A percentile compares a stretch with the other conserved stretches of the same genome.
These are phyloP conservation scores for Geum urbanum DNA, from an alignment of 306 rosid species.

Conservation along the genomic window DNA sequence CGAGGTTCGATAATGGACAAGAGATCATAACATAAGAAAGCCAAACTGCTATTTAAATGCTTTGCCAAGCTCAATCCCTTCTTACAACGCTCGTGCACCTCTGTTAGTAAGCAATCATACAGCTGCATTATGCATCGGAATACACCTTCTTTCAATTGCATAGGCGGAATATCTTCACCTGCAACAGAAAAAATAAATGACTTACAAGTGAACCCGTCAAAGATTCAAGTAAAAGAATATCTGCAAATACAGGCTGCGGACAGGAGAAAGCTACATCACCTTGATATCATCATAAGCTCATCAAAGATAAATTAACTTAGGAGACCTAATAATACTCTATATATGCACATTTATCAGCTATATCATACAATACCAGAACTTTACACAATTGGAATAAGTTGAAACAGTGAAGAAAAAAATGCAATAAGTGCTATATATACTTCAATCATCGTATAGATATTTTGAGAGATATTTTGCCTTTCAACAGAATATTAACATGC, in stretches of 20 bases:
- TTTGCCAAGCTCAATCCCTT: constrained; percentile 94
- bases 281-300: neutral
- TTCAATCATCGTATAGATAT: neutral
- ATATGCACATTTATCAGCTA: neutral
- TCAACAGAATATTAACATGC: neutral
- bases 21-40: constrained; percentile 96
- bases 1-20: constrained; percentile 94
- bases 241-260: neutral
- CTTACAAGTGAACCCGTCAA: constrained; percentile 9
- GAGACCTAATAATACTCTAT: neutral
- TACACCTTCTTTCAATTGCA: constrained; percentile 97
- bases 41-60: constrained; percentile 94
- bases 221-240: neutral
- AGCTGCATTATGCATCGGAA: constrained; percentile 96
- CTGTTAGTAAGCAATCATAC: constrained; percentile 97
- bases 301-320: neutral
- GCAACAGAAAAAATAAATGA: constrained; percentile 26
- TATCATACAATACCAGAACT: neutral
- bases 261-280: neutral
- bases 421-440: neutral
- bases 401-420: neutral
- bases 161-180: constrained; percentile 99
- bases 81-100: constrained; percentile 99
- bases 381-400: neutral
- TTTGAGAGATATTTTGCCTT: neutral